phyloP scores from a whole-genome alignment of 345 rosid genomes.

The Citrus medica region DNA sequence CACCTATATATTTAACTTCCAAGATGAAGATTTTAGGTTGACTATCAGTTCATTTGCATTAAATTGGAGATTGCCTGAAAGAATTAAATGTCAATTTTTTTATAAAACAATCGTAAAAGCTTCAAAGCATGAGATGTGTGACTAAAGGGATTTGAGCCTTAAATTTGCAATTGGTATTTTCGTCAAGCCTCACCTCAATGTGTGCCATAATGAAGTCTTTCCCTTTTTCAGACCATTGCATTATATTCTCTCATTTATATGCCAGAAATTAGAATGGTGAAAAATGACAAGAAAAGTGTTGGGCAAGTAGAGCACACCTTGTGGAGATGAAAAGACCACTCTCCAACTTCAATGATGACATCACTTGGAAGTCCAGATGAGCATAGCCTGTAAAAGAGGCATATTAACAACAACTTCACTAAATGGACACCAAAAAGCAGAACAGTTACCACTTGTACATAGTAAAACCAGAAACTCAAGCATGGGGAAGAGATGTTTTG shows the following conservation, averaged over 20 bases:
- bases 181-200: not conserved
- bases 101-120: not conserved
- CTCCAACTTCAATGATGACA: slow-evolving; percentile 63
- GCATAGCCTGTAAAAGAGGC: slow-evolving; percentile 51
- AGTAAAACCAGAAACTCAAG: not conserved
- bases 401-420: not conserved
- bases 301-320: slow-evolving; percentile 42
- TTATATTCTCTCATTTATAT: not conserved
- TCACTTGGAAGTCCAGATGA: slow-evolving; percentile 82
- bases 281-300: not conserved
- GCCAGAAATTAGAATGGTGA: not conserved
- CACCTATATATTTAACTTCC: not conserved
- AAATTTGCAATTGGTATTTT: not conserved
- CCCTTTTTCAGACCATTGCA: not conserved
- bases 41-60: not conserved
- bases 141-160: not conserved
- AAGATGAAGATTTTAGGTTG: not conserved
- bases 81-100: not conserved
- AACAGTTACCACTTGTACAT: not conserved
- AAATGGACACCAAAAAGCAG: not conserved
- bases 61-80: not conserved
- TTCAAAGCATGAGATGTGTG: not conserved
- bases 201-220: not conserved
- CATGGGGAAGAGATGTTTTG: not conserved
- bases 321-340: slow-evolving; percentile 75